A percentile compares a stretch with the other conserved stretches of the same genome.
Evolutionary conservation across 257 asterid species (phyloP).

Genomic region (Coffea eugenioides): DNA sequence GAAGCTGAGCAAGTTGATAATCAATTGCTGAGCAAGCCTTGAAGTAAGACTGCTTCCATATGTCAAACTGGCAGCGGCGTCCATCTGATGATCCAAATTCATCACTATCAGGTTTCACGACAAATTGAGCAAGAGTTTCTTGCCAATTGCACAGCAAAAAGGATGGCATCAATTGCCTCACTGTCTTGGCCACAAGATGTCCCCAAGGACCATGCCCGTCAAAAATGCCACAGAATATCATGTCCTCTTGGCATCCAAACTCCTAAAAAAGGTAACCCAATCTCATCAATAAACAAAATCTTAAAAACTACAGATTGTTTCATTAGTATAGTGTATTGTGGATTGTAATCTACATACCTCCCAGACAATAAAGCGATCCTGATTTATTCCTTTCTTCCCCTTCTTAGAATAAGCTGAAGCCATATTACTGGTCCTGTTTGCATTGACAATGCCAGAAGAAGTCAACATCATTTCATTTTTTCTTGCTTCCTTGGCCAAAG

Average conservation of each 20-base stretch:
- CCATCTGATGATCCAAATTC: slow-evolving; percentile 20
- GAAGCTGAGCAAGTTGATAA: slow-evolving; percentile 45
- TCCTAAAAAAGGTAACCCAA: slow-evolving; percentile 36
- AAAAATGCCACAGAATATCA: slow-evolving; percentile 72
- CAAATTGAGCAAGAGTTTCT: slow-evolving; percentile 41
- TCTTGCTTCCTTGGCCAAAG: slow-evolving; percentile 59
- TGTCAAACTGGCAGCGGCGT: slow-evolving; percentile 34
- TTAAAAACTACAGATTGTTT: neutral
- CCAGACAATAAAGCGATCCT: slow-evolving; percentile 61
- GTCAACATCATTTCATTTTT: slow-evolving; percentile 52
- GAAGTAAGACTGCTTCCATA: slow-evolving; percentile 59
- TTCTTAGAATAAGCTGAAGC: slow-evolving; percentile 48
- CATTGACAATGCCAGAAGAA: slow-evolving; percentile 46
- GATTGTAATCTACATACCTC: slow-evolving; percentile 38
- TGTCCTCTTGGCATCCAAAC: slow-evolving; percentile 72
- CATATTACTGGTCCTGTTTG: slow-evolving; percentile 27
- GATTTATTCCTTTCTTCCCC: slow-evolving; percentile 74
- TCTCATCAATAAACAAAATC: neutral
- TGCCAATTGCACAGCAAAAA: slow-evolving; percentile 65
- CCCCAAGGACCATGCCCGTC: slow-evolving; percentile 95
- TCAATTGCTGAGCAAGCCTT: slow-evolving; percentile 68
- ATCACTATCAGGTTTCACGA: slow-evolving; percentile 22
- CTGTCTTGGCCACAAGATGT: slow-evolving; percentile 57
- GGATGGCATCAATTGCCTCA: slow-evolving; percentile 56
- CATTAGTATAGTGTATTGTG: no score